Conservation (phyloP, 495 filamentous ascomycete genomes). For the Articulospora tetracladia region DNA sequence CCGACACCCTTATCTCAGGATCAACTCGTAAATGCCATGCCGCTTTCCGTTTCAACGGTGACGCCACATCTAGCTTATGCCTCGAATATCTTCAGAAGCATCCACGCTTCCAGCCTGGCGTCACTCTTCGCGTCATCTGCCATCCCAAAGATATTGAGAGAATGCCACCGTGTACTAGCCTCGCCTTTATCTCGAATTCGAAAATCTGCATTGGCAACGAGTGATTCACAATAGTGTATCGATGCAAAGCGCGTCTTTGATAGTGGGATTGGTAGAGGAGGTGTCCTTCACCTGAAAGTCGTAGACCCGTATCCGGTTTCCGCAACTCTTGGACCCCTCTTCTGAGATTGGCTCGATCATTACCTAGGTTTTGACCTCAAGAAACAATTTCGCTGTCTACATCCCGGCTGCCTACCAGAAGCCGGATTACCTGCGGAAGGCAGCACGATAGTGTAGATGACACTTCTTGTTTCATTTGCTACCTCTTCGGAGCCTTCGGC, state of each 20-base stretch:
- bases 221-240: neutral
- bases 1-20: slow-evolving; percentile 7
- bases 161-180: slow-evolving; percentile 17
- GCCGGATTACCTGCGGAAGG: slow-evolving; percentile 26
- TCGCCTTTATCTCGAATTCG: neutral
- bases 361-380: slow-evolving; percentile 42
- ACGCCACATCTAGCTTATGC: slow-evolving; percentile 14
- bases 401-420: slow-evolving; percentile 36
- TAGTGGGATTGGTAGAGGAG: neutral
- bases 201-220: neutral
- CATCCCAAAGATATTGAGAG: slow-evolving; percentile 14
- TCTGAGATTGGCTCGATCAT: slow-evolving; percentile 43
- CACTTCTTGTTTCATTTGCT: slow-evolving; percentile 7
- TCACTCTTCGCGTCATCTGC: slow-evolving; percentile 10
- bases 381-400: slow-evolving; percentile 37
- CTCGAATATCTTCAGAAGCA: slow-evolving; percentile 11
- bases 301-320: slow-evolving; percentile 41
- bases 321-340: slow-evolving; percentile 36
- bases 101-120: slow-evolving; percentile 13
- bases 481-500: neutral
- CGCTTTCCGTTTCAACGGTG: slow-evolving; percentile 5
- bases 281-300: slow-evolving; percentile 24
- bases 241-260: neutral
- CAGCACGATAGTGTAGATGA: slow-evolving; percentile 1
- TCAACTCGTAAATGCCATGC: slow-evolving; percentile 6